Conservation (phyloP, 164 flowering plant genomes). For the Dillenia suffruticosa region DNA sequence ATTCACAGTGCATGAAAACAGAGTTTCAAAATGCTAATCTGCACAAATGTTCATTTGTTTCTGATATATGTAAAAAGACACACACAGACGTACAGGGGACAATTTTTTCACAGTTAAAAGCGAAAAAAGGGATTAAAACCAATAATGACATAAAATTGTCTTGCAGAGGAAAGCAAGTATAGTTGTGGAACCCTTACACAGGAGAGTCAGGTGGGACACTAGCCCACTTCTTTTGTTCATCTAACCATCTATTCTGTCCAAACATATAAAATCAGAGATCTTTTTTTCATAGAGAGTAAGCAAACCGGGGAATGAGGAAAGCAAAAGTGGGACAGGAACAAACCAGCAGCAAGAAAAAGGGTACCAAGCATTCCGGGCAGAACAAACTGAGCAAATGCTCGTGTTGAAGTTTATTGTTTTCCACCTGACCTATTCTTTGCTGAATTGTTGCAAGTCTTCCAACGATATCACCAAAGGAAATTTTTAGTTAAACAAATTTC, state of each 20-base stretch:
- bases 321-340: no score
- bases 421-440: no score
- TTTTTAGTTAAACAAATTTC: background rate
- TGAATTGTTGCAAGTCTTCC: no score
- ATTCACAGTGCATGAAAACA: slow-evolving; percentile 28
- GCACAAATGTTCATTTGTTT: background rate
- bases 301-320: no score
- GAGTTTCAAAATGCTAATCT: slow-evolving; percentile 1
- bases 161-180: background rate
- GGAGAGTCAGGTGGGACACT: slow-evolving; percentile 83
- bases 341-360: no score
- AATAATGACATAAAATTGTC: background rate
- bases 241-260: slow-evolving; percentile 68
- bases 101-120: background rate
- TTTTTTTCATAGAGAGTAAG: no score
- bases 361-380: no score
- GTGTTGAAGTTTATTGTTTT: no score
- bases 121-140: background rate
- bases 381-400: no score
- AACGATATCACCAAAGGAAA: no score
- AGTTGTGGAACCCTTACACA: slow-evolving; percentile 54
- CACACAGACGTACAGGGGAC: background rate
- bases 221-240: slow-evolving; percentile 86
- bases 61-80: background rate
- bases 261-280: no score